A percentile compares a stretch with the other conserved stretches of the same genome.
Evolutionary conservation across 176 grass and related monocot genomes (phyloP).

Genomic region (Puccinellia tenuiflora): DNA sequence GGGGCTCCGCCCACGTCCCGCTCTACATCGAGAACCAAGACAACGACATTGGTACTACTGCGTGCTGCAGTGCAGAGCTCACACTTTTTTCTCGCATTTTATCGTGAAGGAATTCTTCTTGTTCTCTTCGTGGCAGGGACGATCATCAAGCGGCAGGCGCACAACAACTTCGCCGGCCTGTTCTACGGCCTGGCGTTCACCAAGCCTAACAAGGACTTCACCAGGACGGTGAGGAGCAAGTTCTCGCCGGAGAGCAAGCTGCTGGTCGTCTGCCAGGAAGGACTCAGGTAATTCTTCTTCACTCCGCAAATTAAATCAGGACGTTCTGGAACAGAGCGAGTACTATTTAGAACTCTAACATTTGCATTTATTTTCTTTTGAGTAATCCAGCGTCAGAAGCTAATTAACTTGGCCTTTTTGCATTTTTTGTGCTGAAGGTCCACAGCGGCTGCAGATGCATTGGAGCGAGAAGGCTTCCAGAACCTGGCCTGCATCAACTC

Average conservation of each 20-base stretch:
- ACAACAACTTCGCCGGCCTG: constrained; percentile 82
- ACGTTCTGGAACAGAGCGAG: background rate
- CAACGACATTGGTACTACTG: constrained; percentile 65
- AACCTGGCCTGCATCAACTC: constrained; percentile 77
- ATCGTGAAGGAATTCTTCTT: too few relatives aligned
- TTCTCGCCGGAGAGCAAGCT: constrained; percentile 63
- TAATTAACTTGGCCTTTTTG: background rate
- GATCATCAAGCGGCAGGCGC: constrained; percentile 63
- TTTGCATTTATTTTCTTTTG: background rate
- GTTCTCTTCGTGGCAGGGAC: constrained; percentile 41
- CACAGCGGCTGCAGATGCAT: constrained; percentile 57
- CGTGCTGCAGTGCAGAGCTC: background rate
- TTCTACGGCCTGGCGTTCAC: constrained; percentile 87
- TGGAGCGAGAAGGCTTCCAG: constrained; percentile 79
- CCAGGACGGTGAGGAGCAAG: constrained; percentile 60
- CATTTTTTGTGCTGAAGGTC: constrained; percentile 52
- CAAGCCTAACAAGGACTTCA: constrained; percentile 63
- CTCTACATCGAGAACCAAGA: constrained; percentile 85
- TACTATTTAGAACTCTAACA: background rate
- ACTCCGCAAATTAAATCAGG: background rate
- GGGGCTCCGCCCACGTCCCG: constrained; percentile 56
- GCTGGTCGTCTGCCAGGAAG: constrained; percentile 89
- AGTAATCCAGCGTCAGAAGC: background rate
- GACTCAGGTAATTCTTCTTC: constrained; percentile 54
- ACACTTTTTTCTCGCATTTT: background rate